These are phyloP conservation scores for Plasmodium vinckei DNA, from an alignment of 169 alveolate species.

Conservation along the genomic window DNA sequence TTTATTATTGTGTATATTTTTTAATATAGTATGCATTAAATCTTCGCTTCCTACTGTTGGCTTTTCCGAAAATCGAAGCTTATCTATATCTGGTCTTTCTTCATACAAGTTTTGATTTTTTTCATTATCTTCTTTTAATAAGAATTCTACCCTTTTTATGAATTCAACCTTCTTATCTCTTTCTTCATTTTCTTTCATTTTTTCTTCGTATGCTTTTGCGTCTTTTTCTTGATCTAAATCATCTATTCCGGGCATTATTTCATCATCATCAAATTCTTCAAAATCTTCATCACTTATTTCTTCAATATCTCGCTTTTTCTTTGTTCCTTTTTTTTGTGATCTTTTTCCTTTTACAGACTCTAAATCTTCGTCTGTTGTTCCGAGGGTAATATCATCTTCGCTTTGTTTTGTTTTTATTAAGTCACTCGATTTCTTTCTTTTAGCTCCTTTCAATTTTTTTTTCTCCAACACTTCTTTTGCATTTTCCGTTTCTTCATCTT, in stretches of 20 bases:
- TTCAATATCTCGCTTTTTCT: not conserved
- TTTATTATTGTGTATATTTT: conserved; percentile 14
- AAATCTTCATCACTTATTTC: not conserved
- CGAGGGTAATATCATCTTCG: too few species aligned
- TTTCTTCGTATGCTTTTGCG: not conserved
- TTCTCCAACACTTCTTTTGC: not conserved
- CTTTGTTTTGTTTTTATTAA: too few species aligned
- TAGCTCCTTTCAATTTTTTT: not conserved
- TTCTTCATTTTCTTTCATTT: conserved; percentile 18
- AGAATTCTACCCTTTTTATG: conserved; percentile 49
- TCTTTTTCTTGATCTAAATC: not conserved
- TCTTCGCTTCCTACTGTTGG: conserved; percentile 63
- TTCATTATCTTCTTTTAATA: conserved; percentile 45
- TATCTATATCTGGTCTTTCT: conserved; percentile 53
- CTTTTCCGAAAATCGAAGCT: conserved; percentile 41
- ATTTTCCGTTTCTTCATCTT: not conserved
- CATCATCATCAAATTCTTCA: not conserved
- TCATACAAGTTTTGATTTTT: conserved; percentile 32
- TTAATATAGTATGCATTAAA: conserved; percentile 29
- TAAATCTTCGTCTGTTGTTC: too few species aligned
- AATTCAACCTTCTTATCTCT: conserved; percentile 40
- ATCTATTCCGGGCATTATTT: not conserved
- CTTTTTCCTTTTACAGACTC: not conserved
- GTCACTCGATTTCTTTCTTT: not conserved
- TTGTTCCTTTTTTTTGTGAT: not conserved